Percentiles rank a stretch among this genome's conserved stretches.
Conservation (phyloP, 2,329 filamentous ascomycete genomes). For the Zymoseptoria crescenta region DNA sequence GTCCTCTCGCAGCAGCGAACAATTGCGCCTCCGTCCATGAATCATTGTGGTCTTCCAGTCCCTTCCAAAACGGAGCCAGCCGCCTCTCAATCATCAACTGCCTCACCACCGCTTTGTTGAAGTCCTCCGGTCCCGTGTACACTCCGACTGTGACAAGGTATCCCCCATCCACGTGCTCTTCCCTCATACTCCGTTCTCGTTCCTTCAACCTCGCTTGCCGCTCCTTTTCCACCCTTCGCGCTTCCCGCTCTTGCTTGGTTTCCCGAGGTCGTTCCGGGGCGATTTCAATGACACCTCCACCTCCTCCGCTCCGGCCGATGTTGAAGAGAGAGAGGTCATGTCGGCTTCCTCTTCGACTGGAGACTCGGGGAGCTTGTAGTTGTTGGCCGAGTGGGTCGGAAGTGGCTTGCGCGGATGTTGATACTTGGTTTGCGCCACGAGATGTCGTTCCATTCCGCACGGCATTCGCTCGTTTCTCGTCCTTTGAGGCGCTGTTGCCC, state of each 20-base stretch:
- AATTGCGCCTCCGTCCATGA: constrained; percentile 93
- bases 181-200: constrained; percentile 78
- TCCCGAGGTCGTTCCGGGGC: constrained; percentile 60
- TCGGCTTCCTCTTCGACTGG: constrained; percentile 42
- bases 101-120: constrained; percentile 77
- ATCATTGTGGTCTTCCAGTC: constrained; percentile 78
- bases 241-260: constrained; percentile 86
- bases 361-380: background rate
- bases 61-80: constrained; percentile 91
- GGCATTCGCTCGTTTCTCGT: constrained; percentile 32
- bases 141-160: constrained; percentile 90
- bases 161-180: constrained; percentile 90
- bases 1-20: constrained; percentile 77
- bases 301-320: constrained; percentile 40
- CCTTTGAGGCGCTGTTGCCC: constrained; percentile 45
- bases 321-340: constrained; percentile 53
- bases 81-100: constrained; percentile 93
- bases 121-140: constrained; percentile 89
- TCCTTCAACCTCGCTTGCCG: constrained; percentile 68
- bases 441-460: background rate
- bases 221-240: constrained; percentile 75
- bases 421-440: background rate
- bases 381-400: background rate
- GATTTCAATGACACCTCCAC: constrained; percentile 40
- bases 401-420: constrained; percentile 18